These are phyloP conservation scores for Spatholobus suberectus DNA, from an alignment of 306 rosid genomes.

Conservation along the genomic window DNA sequence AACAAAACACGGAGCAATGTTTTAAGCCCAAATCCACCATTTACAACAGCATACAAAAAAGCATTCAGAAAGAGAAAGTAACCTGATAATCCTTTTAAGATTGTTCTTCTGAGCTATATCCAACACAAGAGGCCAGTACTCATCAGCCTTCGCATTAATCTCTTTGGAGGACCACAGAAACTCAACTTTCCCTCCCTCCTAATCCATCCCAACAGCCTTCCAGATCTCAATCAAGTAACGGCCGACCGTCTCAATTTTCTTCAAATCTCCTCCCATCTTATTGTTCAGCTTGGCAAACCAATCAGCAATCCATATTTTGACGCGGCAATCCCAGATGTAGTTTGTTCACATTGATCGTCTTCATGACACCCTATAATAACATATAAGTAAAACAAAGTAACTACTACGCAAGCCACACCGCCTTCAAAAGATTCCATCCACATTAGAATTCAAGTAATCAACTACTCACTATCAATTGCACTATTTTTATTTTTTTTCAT, in stretches of 20 bases:
- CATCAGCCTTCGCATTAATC: conserved; percentile 67
- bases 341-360: no score
- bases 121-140: conserved; percentile 89
- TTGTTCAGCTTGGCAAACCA: conserved; percentile 92
- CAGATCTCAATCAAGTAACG: conserved; percentile 81
- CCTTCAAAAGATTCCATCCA: conserved; percentile 5
- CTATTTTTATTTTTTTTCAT: no score
- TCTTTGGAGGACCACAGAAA: conserved; percentile 90
- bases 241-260: conserved; percentile 77
- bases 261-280: conserved; percentile 86
- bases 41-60: neutral
- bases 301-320: conserved; percentile 94
- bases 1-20: neutral
- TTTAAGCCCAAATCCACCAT: neutral
- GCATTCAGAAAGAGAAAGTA: neutral
- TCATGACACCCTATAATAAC: conserved; percentile 67
- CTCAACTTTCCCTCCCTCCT: conserved; percentile 85
- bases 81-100: conserved; percentile 78
- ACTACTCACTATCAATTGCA: neutral
- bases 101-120: conserved; percentile 88
- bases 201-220: conserved; percentile 87
- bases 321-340: conserved; percentile 73
- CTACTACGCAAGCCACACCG: neutral
- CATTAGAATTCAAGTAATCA: neutral
- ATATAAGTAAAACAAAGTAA: conserved; percentile 7